Evolutionary conservation across 2,329 filamentous ascomycete genomes (phyloP).

Genomic region (Colletotrichum somersetense): DNA sequence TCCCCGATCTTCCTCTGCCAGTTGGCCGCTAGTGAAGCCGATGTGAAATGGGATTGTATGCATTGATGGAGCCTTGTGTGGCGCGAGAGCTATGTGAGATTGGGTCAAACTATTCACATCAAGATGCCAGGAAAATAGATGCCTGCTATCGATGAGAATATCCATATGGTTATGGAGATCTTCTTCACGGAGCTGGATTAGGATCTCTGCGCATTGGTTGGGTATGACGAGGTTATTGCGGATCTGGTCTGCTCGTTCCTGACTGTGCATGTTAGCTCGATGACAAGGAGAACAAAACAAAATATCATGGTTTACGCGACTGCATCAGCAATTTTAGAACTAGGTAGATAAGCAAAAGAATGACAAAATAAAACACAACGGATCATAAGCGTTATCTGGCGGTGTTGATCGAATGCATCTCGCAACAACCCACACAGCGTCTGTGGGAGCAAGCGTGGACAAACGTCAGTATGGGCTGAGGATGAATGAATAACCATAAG

Average conservation of each 20-base stretch:
- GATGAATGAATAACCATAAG: neutral
- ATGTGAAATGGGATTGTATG: neutral
- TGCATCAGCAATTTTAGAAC: too few relatives aligned
- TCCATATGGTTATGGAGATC: neutral
- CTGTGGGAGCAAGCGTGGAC: neutral
- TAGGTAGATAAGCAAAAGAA: too few relatives aligned
- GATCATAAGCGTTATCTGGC: too few relatives aligned
- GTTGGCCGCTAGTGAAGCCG: neutral
- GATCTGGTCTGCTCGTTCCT: neutral
- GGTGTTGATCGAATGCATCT: too few relatives aligned
- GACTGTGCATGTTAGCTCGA: neutral
- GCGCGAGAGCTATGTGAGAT: neutral
- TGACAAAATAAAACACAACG: too few relatives aligned
- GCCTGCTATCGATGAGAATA: neutral
- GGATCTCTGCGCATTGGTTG: neutral
- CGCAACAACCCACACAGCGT: too few relatives aligned
- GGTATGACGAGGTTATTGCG: neutral
- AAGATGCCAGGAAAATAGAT: neutral
- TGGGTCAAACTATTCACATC: neutral
- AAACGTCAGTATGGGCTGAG: neutral
- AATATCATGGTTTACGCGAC: too few relatives aligned
- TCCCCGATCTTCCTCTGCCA: neutral
- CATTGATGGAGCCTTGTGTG: neutral
- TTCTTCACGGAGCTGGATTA: neutral
- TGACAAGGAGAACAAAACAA: neutral